Conservation (phyloP, 768 basidiomycete genomes). For the Paxillus ammoniavirescens region DNA sequence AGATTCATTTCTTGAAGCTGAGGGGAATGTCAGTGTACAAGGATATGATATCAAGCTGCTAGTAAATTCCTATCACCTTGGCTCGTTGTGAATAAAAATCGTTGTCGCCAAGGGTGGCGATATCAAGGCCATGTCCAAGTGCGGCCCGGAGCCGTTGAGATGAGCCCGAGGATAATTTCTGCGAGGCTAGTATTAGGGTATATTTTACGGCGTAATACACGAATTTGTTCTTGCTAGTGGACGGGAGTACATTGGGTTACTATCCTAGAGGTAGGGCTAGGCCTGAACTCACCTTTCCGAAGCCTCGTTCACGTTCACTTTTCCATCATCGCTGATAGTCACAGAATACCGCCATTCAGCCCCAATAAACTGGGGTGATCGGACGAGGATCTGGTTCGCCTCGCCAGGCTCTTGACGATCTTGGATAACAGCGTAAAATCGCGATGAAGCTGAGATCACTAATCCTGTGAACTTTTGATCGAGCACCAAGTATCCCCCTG, state of each 20-base stretch:
- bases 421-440: conserved; percentile 84
- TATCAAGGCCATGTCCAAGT: conserved; percentile 60
- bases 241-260: conserved; percentile 5
- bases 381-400: conserved; percentile 58
- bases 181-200: conserved; percentile 65
- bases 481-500: conserved; percentile 96
- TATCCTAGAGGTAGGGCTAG: background rate
- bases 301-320: conserved; percentile 20
- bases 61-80: conserved; percentile 51
- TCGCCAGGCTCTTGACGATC: conserved; percentile 25
- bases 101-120: conserved; percentile 89
- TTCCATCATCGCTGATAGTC: conserved; percentile 32
- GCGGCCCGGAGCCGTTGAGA: conserved; percentile 40
- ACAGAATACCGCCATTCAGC: conserved; percentile 76
- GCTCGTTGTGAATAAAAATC: conserved; percentile 96
- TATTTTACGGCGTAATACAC: conserved; percentile 86
- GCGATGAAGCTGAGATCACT: conserved; percentile 88
- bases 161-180: conserved; percentile 38
- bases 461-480: conserved; percentile 83
- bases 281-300: conserved; percentile 21
- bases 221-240: conserved; percentile 78
- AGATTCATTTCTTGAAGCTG: conserved; percentile 66
- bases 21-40: conserved; percentile 2
- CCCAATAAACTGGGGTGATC: conserved; percentile 87
- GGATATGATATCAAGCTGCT: background rate